Evolutionary conservation across 1,284 basidiomycete genomes (phyloP).

Genomic region (Vanrija humicola): DNA sequence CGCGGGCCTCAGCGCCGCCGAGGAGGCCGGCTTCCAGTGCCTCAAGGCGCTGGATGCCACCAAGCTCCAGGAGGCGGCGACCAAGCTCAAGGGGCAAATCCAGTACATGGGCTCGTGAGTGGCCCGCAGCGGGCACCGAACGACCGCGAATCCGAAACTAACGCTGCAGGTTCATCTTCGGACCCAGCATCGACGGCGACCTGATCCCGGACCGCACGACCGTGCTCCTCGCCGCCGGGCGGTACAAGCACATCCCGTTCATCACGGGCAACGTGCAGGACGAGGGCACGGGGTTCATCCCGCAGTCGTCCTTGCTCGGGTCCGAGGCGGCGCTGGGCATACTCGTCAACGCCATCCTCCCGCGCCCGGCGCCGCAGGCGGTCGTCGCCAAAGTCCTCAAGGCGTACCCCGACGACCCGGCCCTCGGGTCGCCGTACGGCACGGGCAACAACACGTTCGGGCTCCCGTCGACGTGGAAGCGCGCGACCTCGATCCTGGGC

Average conservation of each 20-base stretch:
- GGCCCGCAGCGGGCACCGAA: not conserved
- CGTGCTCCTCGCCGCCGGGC: slow-evolving; percentile 30
- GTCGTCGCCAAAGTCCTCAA: slow-evolving; percentile 19
- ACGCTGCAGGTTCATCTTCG: slow-evolving; percentile 2
- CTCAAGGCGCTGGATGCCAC: slow-evolving; percentile 30
- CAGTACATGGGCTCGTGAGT: slow-evolving; percentile 25
- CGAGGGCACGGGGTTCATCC: slow-evolving; percentile 18
- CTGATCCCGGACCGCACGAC: slow-evolving; percentile 40
- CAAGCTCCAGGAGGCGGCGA: slow-evolving; percentile 21
- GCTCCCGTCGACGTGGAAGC: slow-evolving; percentile 26
- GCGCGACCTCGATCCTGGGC: slow-evolving; percentile 27
- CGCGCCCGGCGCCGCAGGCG: slow-evolving; percentile 10
- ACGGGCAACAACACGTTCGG: slow-evolving; percentile 44
- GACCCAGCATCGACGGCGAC: slow-evolving; percentile 43
- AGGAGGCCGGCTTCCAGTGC: slow-evolving; percentile 30
- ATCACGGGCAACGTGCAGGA: slow-evolving; percentile 45
- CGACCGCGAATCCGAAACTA: not conserved
- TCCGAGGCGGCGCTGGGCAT: slow-evolving; percentile 16
- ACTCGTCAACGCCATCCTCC: slow-evolving; percentile 14
- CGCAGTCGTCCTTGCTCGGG: slow-evolving; percentile 21
- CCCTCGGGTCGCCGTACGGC: slow-evolving; percentile 36
- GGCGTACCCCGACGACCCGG: slow-evolving; percentile 31
- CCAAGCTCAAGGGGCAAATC: slow-evolving; percentile 25
- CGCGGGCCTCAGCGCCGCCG: not conserved
- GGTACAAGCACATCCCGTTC: slow-evolving; percentile 43